These are phyloP conservation scores for Fusarium sp. DNA, from an alignment of 2,329 filamentous ascomycete species.

Conservation along the genomic window DNA sequence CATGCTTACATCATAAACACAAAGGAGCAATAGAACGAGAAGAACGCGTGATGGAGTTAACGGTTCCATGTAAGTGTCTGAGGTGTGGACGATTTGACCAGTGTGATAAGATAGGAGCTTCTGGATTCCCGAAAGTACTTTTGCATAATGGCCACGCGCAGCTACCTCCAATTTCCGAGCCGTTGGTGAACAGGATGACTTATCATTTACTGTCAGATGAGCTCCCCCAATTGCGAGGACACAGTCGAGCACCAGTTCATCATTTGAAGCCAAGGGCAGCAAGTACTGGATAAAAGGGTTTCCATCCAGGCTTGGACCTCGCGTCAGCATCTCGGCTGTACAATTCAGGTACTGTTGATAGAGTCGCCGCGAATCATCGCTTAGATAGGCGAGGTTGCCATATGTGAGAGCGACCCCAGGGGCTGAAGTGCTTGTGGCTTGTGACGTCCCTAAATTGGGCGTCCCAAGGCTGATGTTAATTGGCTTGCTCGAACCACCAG, in stretches of 20 bases:
- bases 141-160: slow-evolving; percentile 8
- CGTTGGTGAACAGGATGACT: neutral
- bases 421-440: neutral
- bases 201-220: neutral
- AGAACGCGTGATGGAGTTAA: neutral
- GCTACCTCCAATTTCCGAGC: slow-evolving; percentile 5
- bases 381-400: slow-evolving; percentile 14
- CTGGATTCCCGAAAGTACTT: neutral
- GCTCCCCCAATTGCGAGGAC: slow-evolving; percentile 19
- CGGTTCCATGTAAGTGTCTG: neutral
- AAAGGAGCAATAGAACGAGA: neutral
- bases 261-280: slow-evolving; percentile 5
- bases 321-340: slow-evolving; percentile 10
- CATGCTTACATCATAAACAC: slow-evolving; percentile 12
- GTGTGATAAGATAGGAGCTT: slow-evolving; percentile 1
- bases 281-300: slow-evolving; percentile 19
- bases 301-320: slow-evolving; percentile 1
- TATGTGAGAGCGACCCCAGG: neutral
- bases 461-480: neutral
- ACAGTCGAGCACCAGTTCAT: slow-evolving; percentile 8
- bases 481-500: neutral
- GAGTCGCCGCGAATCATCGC: slow-evolving; percentile 1
- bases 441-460: no score
- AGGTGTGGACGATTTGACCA: fast-evolving
- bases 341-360: slow-evolving; percentile 14